Evolutionary conservation across 306 rosid genomes (phyloP).

Genomic region (Aeschynomene evenia): DNA sequence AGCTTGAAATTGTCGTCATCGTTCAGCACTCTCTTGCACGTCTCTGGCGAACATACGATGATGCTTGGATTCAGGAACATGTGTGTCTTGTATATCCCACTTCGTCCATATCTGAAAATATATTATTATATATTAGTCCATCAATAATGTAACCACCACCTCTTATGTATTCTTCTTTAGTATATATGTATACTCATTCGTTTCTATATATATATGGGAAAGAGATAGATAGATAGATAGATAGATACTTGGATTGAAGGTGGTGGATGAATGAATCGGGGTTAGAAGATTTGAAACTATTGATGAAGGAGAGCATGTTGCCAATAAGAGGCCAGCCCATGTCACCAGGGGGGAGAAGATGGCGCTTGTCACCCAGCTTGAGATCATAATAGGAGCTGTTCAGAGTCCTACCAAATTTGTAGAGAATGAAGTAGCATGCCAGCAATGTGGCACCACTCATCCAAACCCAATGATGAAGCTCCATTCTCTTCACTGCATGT

Average conservation of each 20-base stretch:
- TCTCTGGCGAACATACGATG: constrained; percentile 12
- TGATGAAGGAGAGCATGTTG: background rate
- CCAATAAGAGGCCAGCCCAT: constrained; percentile 33
- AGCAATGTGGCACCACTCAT: background rate
- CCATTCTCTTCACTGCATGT: background rate
- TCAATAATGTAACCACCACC: too few species aligned
- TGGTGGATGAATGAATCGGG: constrained; percentile 26
- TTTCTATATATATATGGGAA: too few species aligned
- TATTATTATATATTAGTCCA: too few species aligned
- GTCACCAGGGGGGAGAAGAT: constrained; percentile 8
- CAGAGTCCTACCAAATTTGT: background rate
- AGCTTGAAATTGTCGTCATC: constrained; percentile 24
- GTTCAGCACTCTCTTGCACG: constrained; percentile 15
- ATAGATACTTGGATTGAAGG: background rate
- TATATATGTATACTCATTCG: too few species aligned
- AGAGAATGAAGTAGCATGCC: background rate
- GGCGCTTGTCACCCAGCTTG: background rate
- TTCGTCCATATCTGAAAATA: background rate
- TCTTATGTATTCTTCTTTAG: too few species aligned
- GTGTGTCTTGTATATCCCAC: constrained; percentile 34
- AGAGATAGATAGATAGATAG: background rate
- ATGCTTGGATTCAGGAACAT: constrained; percentile 32
- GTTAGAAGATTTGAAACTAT: background rate
- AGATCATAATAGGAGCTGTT: constrained; percentile 15
- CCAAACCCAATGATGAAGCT: background rate